Conservation (phyloP, 768 basidiomycete genomes). For the Dictyophora rubrovolvata region DNA sequence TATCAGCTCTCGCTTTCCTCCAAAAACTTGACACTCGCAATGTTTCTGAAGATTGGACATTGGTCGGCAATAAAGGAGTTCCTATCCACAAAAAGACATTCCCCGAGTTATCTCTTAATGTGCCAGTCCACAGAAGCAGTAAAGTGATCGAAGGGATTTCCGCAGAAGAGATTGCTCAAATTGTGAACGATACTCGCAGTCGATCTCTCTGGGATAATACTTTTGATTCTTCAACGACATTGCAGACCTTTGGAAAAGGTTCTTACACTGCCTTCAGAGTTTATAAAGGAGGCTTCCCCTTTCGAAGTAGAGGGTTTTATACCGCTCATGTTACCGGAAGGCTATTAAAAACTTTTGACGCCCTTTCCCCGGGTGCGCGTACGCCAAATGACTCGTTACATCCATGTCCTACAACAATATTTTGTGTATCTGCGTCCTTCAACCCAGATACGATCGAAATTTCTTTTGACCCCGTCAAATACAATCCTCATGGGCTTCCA, state of each 20-base stretch:
- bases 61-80: slow-evolving; percentile 67
- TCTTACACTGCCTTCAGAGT: slow-evolving; percentile 63
- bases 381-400: slow-evolving; percentile 28
- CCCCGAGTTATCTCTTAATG: slow-evolving; percentile 64
- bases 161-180: slow-evolving; percentile 78
- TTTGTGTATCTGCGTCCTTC: slow-evolving; percentile 78
- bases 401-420: slow-evolving; percentile 51
- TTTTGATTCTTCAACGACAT: slow-evolving; percentile 54
- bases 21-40: slow-evolving; percentile 56
- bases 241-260: slow-evolving; percentile 73
- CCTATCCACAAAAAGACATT: slow-evolving; percentile 67
- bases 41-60: slow-evolving; percentile 56
- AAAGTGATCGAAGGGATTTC: slow-evolving; percentile 91
- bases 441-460: slow-evolving; percentile 49
- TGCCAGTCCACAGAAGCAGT: slow-evolving; percentile 80
- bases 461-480: slow-evolving; percentile 52
- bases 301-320: slow-evolving; percentile 82
- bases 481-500: slow-evolving; percentile 66
- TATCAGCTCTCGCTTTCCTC: slow-evolving; percentile 74
- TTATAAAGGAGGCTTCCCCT: slow-evolving; percentile 77
- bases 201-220: slow-evolving; percentile 82
- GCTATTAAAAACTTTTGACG: slow-evolving; percentile 17
- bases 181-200: slow-evolving; percentile 59
- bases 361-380: slow-evolving; percentile 22
- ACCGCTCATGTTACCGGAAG: slow-evolving; percentile 62